phyloP scores from a whole-genome alignment of 768 basidiomycete species.

The Mycena leptocephala region DNA sequence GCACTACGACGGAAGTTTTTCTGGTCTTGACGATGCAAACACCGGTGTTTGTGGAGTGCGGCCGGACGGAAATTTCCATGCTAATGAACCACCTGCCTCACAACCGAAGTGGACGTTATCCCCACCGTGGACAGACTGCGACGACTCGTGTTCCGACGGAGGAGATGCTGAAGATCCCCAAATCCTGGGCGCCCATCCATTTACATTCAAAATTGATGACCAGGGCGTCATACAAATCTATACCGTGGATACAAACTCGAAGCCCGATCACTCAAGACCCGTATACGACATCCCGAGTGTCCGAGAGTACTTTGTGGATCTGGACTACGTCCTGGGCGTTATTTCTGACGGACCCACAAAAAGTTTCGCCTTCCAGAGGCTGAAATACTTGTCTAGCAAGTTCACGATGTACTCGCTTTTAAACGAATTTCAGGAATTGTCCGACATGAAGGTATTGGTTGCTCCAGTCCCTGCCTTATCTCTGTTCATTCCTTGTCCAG shows the following conservation, averaged over 20 bases:
- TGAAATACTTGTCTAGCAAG: slow-evolving; percentile 94
- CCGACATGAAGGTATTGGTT: slow-evolving; percentile 92
- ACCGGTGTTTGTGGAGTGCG: slow-evolving; percentile 79
- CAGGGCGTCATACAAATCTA: slow-evolving; percentile 95
- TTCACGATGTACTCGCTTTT: slow-evolving; percentile 94
- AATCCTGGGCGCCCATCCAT: slow-evolving; percentile 78
- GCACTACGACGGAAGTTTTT: slow-evolving; percentile 89
- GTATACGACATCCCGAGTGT: slow-evolving; percentile 87
- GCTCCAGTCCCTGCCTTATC: not conserved
- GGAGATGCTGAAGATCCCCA: slow-evolving; percentile 80
- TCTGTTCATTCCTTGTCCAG: slow-evolving; percentile 51
- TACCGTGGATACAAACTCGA: slow-evolving; percentile 46
- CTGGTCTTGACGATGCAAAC: slow-evolving; percentile 74
- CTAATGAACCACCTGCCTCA: slow-evolving; percentile 42
- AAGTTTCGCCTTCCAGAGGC: slow-evolving; percentile 92
- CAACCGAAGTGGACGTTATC: slow-evolving; percentile 89
- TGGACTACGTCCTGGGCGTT: slow-evolving; percentile 92
- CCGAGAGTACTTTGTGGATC: slow-evolving; percentile 95
- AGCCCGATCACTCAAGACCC: slow-evolving; percentile 64
- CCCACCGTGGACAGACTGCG: slow-evolving; percentile 67
- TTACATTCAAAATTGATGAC: slow-evolving; percentile 75
- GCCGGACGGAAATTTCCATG: slow-evolving; percentile 66
- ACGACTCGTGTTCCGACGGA: slow-evolving; percentile 46
- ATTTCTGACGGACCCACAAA: slow-evolving; percentile 97
- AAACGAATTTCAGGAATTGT: slow-evolving; percentile 94